Evolutionary conservation across 2,329 filamentous ascomycete genomes (phyloP), one percentile per base, ranked within the genome.

Genomic region (Rutstroemia sydowiana): DNA sequence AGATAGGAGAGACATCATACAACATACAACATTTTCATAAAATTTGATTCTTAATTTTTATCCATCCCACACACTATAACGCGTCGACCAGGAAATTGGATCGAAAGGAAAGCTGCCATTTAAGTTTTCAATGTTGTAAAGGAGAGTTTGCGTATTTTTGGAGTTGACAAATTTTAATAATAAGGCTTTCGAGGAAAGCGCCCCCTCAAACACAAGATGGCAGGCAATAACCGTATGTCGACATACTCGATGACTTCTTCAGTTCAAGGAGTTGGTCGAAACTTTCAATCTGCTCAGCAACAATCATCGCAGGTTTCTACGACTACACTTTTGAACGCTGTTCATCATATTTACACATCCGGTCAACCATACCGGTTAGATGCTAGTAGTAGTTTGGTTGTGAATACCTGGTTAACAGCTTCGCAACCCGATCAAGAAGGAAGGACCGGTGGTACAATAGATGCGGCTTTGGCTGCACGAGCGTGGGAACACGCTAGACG

Each of bases 401-500:
- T 97, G 59, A 97, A 97, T 72, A 96, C 90, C 52, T 96, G 91
- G 91, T 78, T 93, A 48, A 95, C 88, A 3, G 88, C 88, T 16
- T 77, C 81, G 26, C 87, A 87, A 59, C 73, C 79, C 21, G 81
- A 84, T 36, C 76, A 80, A 2, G 81, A 89, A 63, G 87, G 86
- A 34, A 76, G 79, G 51, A 74, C 76, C 43, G 88, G 87, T 47
- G 88, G 87, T 49, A 90, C 87, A 7, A 81, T 97, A 39, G 93
- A 98, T 70, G 71, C 79, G 39, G 80, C 86, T 20, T 71, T 98
- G 46, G 87, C 88, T 14, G 76, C 81, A 48, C 82, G 88, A 66
- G 90, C 91, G 2, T 98, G 93, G 92, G 93, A 98, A 71, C 93
- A 98, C 74, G 92, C 93, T 52, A 81, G 92, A 60, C 83, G 93